Percentiles rank a stretch among this genome's conserved stretches.
These are phyloP conservation scores for Anthostomella pinea DNA, from an alignment of 2,329 filamentous ascomycete species.

Conservation along the genomic window DNA sequence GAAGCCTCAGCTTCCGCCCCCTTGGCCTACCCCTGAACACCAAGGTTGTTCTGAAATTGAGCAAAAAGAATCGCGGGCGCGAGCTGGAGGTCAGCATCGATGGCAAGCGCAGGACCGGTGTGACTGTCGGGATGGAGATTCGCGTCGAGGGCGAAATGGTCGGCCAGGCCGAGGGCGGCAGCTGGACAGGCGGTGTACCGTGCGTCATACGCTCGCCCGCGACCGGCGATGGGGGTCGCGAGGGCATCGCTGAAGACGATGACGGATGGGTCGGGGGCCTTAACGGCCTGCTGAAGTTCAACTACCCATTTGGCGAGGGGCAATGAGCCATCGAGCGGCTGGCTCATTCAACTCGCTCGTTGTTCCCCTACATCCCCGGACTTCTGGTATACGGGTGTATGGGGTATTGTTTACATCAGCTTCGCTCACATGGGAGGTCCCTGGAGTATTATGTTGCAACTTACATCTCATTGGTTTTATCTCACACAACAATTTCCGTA, in stretches of 20 bases:
- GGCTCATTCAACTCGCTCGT: too few relatives aligned
- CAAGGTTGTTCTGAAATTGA: conserved; percentile 76
- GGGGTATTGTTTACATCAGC: too few relatives aligned
- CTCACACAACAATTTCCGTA: too few relatives aligned
- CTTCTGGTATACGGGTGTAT: too few relatives aligned
- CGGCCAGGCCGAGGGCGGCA: conserved; percentile 38
- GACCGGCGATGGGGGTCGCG: conserved; percentile 38
- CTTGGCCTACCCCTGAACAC: conserved; percentile 85
- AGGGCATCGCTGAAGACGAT: conserved; percentile 57
- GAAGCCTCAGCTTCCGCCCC: conserved; percentile 87
- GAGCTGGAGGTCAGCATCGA: conserved; percentile 80
- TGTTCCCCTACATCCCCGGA: too few relatives aligned
- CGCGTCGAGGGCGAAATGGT: conserved; percentile 85
- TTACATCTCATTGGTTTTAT: too few relatives aligned
- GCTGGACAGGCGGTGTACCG: conserved; percentile 67
- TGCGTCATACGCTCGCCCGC: conserved; percentile 72
- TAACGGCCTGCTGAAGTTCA: conserved; percentile 93
- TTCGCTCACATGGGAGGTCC: too few relatives aligned
- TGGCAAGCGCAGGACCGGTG: conserved; percentile 65
- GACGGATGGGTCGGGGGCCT: conserved; percentile 96
- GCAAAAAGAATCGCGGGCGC: conserved; percentile 72
- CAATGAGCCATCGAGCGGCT: conserved; percentile 11
- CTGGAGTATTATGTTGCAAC: too few relatives aligned
- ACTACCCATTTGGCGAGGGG: conserved; percentile 78
- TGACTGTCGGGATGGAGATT: conserved; percentile 77